Base-by-base conservation (phyloP, 2,329 filamentous ascomycete species). In the Fusarium chuoi region DNA sequence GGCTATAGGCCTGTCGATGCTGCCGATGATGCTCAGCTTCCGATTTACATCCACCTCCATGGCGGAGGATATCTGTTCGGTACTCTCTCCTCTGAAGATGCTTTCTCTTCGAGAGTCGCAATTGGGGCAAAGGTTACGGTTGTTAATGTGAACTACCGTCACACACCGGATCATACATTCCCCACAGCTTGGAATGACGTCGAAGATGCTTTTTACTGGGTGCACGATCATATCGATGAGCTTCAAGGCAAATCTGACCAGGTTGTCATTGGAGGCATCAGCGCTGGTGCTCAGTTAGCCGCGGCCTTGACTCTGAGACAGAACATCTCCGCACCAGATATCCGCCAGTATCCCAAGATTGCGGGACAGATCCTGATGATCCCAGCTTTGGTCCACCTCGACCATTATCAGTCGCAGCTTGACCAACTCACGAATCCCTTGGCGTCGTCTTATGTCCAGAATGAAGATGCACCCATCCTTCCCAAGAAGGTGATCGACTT, bases 1-100 rank as follows among this genome's bases (percentile, higher is more conserved):
- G 62, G 57, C 14, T 77, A 77, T 9, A 57, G 65, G 13, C 72
- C 73, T 17, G 33, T 51, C 0, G n/a, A 45, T 33, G 39, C 38
- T 1, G 45, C 65, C 55, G 44, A 38, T 2, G 4, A 83, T 87
- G 78, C 6, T 67, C 78, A 7, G 11, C 80, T 89, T 0, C 88
- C 88, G 0, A 79, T 89, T 2, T 87, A 85, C 57, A 76, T 87
- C 22, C 85, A 87, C 63, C 78, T 89, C 4, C 88, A 89, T 69
- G 88, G 89, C 4, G 88, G 88, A 10, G 88, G 88, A 3, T 91
- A 87, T 65, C 66, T 89, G 7, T 87, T 88, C 33, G 89, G 89
- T 3, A 87, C 85, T 0, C 74, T 90, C 6, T 75, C 77, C 6
- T 85, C 85, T 0, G 89, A 91, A 71, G 88, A 91, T 62, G 85